phyloP scores from a whole-genome alignment of 352 stramenopile species.

The Pythium vanterpoolii region DNA sequence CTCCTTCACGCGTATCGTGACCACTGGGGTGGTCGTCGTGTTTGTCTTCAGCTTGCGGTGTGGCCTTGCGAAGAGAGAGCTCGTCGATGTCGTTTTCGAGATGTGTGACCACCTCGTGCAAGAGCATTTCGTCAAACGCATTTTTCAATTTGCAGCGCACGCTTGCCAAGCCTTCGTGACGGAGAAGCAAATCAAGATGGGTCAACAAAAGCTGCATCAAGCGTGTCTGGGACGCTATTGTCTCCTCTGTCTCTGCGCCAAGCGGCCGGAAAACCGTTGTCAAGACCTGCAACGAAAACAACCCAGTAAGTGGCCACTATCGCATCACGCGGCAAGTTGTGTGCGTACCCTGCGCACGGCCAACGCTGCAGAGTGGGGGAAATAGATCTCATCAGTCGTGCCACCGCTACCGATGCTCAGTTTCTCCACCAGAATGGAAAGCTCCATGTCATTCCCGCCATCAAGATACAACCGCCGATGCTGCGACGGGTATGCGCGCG shows the following conservation, averaged over 20 bases:
- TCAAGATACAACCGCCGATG: slow-evolving; percentile 13
- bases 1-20: not conserved
- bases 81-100: not conserved
- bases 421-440: slow-evolving; percentile 7
- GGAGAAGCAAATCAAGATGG: slow-evolving; percentile 7
- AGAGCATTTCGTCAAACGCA: not conserved
- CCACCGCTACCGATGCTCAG: not conserved
- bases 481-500: not conserved
- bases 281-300: slow-evolving; percentile 2
- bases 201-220: slow-evolving; percentile 1
- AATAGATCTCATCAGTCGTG: slow-evolving; percentile 1
- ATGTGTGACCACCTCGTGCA: not conserved
- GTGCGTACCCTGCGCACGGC: slow-evolving; percentile 4
- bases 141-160: slow-evolving; percentile 7
- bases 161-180: not conserved
- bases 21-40: not conserved
- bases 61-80: not conserved
- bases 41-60: not conserved
- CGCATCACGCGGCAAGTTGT: not conserved
- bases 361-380: slow-evolving; percentile 10
- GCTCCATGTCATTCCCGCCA: not conserved
- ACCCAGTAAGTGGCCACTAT: not conserved
- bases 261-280: not conserved
- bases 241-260: not conserved
- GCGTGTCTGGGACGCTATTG: not conserved